Evolutionary conservation across 1,284 basidiomycete genomes (phyloP).

Genomic region (Ceratobasidium sp.): DNA sequence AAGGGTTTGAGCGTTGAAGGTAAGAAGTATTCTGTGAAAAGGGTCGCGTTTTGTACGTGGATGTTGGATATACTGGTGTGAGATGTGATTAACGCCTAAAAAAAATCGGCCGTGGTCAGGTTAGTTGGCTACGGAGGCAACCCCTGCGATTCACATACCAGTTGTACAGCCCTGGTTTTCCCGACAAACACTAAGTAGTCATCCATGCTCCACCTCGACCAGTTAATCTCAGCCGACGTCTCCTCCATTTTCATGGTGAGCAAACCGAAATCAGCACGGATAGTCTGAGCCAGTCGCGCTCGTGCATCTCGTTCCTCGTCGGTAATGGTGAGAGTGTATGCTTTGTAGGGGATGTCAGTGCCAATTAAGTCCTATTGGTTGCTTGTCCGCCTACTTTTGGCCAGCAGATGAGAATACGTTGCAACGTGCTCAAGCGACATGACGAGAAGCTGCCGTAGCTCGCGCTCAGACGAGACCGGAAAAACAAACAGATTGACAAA

Average conservation of each 20-base stretch:
- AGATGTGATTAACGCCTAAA: slow-evolving; percentile 47
- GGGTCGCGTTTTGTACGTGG: slow-evolving; percentile 44
- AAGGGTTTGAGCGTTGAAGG: slow-evolving; percentile 45
- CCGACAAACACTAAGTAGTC: slow-evolving; percentile 47
- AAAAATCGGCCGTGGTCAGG: background rate
- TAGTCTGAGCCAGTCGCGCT: slow-evolving; percentile 47
- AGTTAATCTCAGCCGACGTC: slow-evolving; percentile 49
- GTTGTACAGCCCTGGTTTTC: slow-evolving; percentile 46
- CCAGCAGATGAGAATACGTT: slow-evolving; percentile 21
- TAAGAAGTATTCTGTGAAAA: slow-evolving; percentile 46
- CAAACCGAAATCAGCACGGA: slow-evolving; percentile 49
- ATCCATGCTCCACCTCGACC: slow-evolving; percentile 46
- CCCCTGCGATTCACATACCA: slow-evolving; percentile 40
- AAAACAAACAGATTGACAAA: slow-evolving; percentile 48
- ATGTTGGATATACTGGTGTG: slow-evolving; percentile 46
- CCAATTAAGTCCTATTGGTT: background rate
- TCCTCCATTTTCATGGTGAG: slow-evolving; percentile 47
- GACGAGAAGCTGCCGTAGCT: slow-evolving; percentile 48
- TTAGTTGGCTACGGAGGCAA: slow-evolving; percentile 37
- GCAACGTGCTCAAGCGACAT: slow-evolving; percentile 47
- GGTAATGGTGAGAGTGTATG: slow-evolving; percentile 48
- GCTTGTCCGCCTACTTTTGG: slow-evolving; percentile 15
- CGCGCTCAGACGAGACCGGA: slow-evolving; percentile 48
- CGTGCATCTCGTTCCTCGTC: slow-evolving; percentile 48
- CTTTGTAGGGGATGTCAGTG: slow-evolving; percentile 44